Evolutionary conservation across 768 basidiomycete genomes (phyloP).

Genomic region (Russula ochroleuca): DNA sequence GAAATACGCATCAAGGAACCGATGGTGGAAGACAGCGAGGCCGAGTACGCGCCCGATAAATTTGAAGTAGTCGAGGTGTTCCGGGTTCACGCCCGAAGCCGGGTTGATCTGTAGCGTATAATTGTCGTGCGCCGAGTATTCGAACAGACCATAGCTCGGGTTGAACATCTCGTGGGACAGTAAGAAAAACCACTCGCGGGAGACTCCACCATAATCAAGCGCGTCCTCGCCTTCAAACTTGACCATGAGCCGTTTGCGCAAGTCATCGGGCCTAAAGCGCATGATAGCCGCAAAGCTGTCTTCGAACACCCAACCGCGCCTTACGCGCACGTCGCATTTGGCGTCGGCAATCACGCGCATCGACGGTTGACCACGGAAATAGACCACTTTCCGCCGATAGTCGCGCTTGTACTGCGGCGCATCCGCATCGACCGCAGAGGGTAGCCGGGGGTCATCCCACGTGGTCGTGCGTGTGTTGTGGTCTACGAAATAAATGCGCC

Average conservation of each 20-base stretch:
- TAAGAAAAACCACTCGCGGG: constrained; percentile 85
- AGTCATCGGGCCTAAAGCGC: constrained; percentile 65
- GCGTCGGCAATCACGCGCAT: constrained; percentile 65
- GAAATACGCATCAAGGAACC: constrained; percentile 77
- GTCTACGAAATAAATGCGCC: constrained; percentile 88
- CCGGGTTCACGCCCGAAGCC: constrained; percentile 69
- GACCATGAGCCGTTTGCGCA: constrained; percentile 68
- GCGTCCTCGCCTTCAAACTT: constrained; percentile 79
- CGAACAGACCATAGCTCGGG: constrained; percentile 76
- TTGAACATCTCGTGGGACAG: constrained; percentile 81
- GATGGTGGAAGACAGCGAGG: constrained; percentile 70
- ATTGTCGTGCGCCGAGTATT: constrained; percentile 76
- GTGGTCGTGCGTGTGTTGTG: constrained; percentile 86
- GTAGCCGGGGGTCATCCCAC: constrained; percentile 90
- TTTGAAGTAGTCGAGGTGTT: constrained; percentile 76
- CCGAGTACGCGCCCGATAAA: constrained; percentile 74
- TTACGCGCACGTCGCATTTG: constrained; percentile 83
- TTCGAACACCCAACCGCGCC: constrained; percentile 76
- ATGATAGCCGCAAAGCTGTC: constrained; percentile 84
- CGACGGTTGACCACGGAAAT: constrained; percentile 87
- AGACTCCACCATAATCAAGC: constrained; percentile 73
- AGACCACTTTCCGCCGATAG: constrained; percentile 86
- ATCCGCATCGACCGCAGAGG: constrained; percentile 75
- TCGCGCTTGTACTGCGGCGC: constrained; percentile 96
- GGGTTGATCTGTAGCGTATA: constrained; percentile 80